These are phyloP conservation scores for Geranomyces variabilis DNA, from an alignment of 192 early-diverging fungal genomes.

Conservation along the genomic window DNA sequence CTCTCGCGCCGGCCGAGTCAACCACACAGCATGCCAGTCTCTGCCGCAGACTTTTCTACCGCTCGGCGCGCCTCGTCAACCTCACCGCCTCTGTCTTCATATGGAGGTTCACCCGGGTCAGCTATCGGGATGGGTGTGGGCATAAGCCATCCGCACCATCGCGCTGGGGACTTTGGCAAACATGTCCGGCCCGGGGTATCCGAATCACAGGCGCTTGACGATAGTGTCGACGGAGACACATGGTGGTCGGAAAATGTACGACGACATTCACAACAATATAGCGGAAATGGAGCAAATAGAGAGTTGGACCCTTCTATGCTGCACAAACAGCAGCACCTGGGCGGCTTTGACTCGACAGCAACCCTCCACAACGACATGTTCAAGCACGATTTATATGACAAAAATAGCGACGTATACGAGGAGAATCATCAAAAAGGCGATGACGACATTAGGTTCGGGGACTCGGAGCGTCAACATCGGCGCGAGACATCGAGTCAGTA, in stretches of 20 bases:
- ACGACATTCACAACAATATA: background rate
- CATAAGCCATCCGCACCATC: background rate
- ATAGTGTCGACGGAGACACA: background rate
- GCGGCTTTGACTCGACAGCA: conserved; percentile 3
- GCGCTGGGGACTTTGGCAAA: background rate
- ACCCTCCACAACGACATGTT: conserved; percentile 7
- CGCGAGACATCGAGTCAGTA: background rate
- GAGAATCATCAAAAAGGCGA: background rate
- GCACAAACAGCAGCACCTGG: background rate
- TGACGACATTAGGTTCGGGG: background rate
- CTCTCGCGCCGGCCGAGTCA: background rate
- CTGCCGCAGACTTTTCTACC: background rate
- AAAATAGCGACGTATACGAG: background rate
- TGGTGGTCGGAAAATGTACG: background rate
- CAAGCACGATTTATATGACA: background rate
- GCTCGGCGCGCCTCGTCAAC: background rate
- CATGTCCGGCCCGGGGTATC: too few species aligned
- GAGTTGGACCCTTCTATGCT: background rate
- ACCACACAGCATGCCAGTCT: background rate
- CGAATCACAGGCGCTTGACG: background rate
- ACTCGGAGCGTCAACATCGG: background rate
- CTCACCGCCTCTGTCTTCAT: background rate
- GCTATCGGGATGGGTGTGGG: background rate
- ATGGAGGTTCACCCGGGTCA: background rate
- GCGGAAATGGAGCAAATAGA: too few species aligned